Conservation (phyloP, 2,329 filamentous ascomycete species). For the Dothidotthia symphoricarpi region DNA sequence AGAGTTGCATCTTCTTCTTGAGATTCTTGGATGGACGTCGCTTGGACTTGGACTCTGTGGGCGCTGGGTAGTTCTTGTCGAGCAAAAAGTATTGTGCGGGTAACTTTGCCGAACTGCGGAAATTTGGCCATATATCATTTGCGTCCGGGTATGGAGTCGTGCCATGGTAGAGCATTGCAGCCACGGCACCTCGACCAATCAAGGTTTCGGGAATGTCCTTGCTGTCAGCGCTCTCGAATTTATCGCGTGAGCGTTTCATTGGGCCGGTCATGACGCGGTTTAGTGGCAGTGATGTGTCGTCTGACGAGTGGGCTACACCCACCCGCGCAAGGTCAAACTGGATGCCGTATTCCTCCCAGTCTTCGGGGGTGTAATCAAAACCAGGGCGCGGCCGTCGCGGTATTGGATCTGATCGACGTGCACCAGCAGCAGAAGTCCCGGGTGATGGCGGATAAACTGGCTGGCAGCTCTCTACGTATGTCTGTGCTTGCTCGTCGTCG, state of each 20-base stretch:
- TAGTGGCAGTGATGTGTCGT: neutral
- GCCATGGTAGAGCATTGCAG: conserved; percentile 24
- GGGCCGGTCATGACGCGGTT: conserved; percentile 1
- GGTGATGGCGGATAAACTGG: neutral
- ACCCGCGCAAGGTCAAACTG: neutral
- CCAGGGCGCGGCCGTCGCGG: neutral
- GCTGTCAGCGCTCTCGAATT: conserved; percentile 12
- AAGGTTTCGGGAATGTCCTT: conserved; percentile 15
- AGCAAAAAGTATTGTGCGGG: conserved; percentile 27
- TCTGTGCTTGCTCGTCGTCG: neutral
- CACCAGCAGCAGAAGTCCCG: no score
- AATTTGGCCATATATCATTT: conserved; percentile 40
- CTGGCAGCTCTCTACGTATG: no score
- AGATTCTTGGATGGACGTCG: conserved; percentile 1
- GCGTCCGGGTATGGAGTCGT: conserved; percentile 19
- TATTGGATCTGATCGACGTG: no score
- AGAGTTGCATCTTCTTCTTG: neutral
- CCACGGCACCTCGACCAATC: conserved; percentile 21
- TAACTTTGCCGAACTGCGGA: conserved; percentile 27
- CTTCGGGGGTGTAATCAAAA: neutral
- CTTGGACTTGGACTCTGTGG: neutral
- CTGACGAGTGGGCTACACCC: neutral
- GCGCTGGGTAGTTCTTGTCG: conserved; percentile 4
- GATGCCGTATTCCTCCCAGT: neutral
- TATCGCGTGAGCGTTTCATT: conserved; percentile 21